Percentiles rank a stretch among this genome's conserved stretches.
Evolutionary conservation across 345 rosid species (phyloP).

Genomic region (Barbarea vulgaris): DNA sequence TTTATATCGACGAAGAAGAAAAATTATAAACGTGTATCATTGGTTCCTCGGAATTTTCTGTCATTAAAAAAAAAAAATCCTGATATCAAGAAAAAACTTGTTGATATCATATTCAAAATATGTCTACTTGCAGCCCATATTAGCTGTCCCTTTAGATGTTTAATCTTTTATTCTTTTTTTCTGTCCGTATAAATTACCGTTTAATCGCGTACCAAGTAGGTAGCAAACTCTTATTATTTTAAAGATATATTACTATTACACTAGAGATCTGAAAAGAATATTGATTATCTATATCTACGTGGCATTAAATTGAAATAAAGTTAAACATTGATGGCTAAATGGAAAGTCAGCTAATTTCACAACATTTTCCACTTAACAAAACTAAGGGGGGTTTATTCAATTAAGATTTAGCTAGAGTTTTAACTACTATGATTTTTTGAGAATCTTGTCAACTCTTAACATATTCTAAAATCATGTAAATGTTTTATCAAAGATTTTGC

Average conservation of each 20-base stretch:
- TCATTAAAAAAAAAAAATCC: too few relatives aligned
- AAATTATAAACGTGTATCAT: background rate
- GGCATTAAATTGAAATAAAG: background rate
- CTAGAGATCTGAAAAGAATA: background rate
- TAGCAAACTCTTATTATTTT: background rate
- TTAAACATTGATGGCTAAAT: background rate
- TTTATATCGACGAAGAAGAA: background rate
- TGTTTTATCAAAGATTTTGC: too few relatives aligned
- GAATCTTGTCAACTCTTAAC: too few relatives aligned
- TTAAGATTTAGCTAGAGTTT: too few relatives aligned
- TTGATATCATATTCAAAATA: background rate
- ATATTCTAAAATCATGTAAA: too few relatives aligned
- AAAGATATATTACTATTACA: background rate
- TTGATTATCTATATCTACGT: background rate
- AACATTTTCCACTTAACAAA: background rate
- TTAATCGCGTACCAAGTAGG: background rate
- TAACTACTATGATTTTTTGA: too few relatives aligned
- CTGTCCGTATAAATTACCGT: background rate
- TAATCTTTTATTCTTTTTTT: background rate
- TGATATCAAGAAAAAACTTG: background rate
- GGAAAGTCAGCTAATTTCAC: conserved; percentile 3
- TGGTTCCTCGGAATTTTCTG: background rate
- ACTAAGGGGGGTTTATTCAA: too few relatives aligned
- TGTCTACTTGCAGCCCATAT: background rate
- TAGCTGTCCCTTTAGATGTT: background rate